Conservation (phyloP, 208 protist genomes). For the Trypanosoma lewisi region DNA sequence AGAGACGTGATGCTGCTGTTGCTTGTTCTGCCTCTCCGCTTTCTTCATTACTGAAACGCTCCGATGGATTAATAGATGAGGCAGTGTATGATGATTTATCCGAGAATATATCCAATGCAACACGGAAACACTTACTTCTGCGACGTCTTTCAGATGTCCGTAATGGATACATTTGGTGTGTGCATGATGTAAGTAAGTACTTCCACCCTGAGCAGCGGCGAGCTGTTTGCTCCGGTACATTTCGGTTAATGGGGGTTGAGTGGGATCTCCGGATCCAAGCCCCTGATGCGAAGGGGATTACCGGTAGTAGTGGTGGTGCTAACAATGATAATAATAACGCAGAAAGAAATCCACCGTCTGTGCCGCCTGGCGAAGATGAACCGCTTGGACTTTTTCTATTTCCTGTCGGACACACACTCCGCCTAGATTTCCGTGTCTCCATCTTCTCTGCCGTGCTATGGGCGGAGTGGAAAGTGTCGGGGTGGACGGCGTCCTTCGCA, state of each 20-base stretch:
- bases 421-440: slow-evolving; percentile 71
- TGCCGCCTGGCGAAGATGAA: slow-evolving; percentile 31
- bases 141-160: slow-evolving; percentile 53
- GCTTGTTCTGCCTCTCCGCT: neutral
- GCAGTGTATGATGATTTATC: slow-evolving; percentile 1
- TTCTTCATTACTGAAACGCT: neutral
- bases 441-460: slow-evolving; percentile 68
- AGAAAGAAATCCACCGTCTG: too few relatives aligned
- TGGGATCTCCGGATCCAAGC: slow-evolving; percentile 68
- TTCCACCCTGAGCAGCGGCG: slow-evolving; percentile 55
- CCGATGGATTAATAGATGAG: slow-evolving; percentile 9
- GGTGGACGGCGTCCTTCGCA: slow-evolving; percentile 43
- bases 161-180: slow-evolving; percentile 64
- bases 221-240: slow-evolving; percentile 59
- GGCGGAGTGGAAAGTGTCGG: slow-evolving; percentile 65
- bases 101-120: neutral
- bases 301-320: neutral
- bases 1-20: neutral
- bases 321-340: too few relatives aligned
- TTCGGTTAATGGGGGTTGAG: slow-evolving; percentile 43
- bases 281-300: neutral
- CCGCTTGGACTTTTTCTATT: slow-evolving; percentile 70
- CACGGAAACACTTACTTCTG: slow-evolving; percentile 1
- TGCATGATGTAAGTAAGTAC: slow-evolving; percentile 45
- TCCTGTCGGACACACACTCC: slow-evolving; percentile 43